Evolutionary conservation across 1,284 basidiomycete genomes (phyloP).

Genomic region (Sphagnurus paluster): DNA sequence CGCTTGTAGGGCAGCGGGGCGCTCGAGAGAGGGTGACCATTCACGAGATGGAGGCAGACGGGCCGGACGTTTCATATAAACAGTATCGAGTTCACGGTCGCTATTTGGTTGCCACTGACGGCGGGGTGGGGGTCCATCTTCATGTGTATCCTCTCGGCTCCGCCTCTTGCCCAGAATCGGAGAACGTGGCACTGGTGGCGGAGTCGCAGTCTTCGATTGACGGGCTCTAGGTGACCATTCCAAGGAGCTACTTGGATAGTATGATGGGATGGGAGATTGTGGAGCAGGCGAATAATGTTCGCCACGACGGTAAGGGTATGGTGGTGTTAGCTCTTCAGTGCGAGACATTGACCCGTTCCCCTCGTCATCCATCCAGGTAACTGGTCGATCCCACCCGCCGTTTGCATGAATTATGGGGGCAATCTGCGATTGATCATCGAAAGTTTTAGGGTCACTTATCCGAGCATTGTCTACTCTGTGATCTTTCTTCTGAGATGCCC

Average conservation of each 20-base stretch:
- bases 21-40: conserved; percentile 15
- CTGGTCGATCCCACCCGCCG: conserved; percentile 12
- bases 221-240: background rate
- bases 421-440: conserved; percentile 12
- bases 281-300: conserved; percentile 15
- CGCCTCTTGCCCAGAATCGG: conserved; percentile 19
- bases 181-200: conserved; percentile 2
- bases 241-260: background rate
- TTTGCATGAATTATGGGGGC: conserved; percentile 12
- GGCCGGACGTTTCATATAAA: background rate
- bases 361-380: conserved; percentile 7
- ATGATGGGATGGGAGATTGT: background rate
- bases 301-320: background rate
- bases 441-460: background rate
- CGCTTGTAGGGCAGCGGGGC: conserved; percentile 16
- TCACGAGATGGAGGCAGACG: conserved; percentile 4
- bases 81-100: conserved; percentile 1
- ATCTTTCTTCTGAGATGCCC: too few relatives aligned
- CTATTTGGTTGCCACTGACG: conserved; percentile 8
- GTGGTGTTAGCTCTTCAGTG: background rate
- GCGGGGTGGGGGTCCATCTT: conserved; percentile 11
- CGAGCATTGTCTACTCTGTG: background rate
- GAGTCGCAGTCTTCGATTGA: background rate
- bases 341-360: background rate
- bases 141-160: conserved; percentile 6